These are phyloP conservation scores for Moelleriella libera DNA, from an alignment of 2,329 filamentous ascomycete species.

Conservation along the genomic window DNA sequence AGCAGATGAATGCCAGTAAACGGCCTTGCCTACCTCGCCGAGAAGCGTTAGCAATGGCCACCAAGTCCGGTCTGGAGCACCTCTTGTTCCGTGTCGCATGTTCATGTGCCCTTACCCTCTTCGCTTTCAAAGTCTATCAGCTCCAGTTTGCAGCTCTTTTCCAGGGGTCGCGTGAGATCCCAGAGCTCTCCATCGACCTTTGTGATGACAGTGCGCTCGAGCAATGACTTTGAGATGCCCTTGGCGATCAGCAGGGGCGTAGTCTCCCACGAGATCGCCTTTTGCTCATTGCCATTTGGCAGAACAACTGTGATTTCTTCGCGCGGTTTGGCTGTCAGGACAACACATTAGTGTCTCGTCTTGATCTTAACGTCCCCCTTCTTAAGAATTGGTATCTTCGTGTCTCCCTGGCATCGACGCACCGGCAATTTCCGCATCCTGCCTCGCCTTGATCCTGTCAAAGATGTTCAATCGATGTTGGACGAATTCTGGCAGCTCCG, in stretches of 20 bases:
- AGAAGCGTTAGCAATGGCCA: not conserved
- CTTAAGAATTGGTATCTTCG: not conserved
- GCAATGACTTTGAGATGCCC: constrained; percentile 71
- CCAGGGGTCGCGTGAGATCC: constrained; percentile 84
- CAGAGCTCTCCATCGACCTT: constrained; percentile 74
- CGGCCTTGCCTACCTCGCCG: constrained; percentile 55
- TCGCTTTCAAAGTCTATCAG: constrained; percentile 62
- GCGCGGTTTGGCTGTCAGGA: constrained; percentile 45
- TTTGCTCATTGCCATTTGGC: constrained; percentile 53
- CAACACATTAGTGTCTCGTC: not conserved
- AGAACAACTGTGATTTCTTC: constrained; percentile 63
- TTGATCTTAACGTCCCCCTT: not conserved
- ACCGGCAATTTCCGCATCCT: constrained; percentile 57
- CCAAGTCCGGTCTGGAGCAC: not conserved
- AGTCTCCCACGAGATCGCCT: constrained; percentile 81
- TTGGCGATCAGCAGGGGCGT: constrained; percentile 68
- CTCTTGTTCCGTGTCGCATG: not conserved
- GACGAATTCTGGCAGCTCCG: constrained; percentile 57
- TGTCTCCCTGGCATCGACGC: constrained; percentile 7
- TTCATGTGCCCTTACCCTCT: constrained; percentile 14
- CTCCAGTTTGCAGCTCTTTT: constrained; percentile 74
- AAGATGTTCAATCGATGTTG: constrained; percentile 76
- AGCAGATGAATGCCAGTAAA: constrained; percentile 96
- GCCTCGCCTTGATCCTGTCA: constrained; percentile 72
- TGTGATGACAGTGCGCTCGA: constrained; percentile 77